Base-by-base conservation (phyloP, 2,329 filamentous ascomycete genomes). In the Zalaria sp. region DNA sequence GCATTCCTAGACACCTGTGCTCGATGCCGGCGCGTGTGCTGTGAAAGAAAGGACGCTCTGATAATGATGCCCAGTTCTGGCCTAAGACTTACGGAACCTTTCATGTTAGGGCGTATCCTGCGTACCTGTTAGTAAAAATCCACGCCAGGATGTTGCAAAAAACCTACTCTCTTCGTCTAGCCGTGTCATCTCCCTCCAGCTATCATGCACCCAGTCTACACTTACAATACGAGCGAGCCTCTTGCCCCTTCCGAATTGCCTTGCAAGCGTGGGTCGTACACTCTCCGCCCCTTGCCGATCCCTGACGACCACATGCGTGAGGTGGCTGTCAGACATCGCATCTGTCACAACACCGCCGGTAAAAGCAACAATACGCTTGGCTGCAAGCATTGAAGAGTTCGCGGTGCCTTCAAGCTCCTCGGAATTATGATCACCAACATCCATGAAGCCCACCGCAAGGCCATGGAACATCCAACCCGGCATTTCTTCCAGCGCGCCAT, bases 151-250 rank as follows among this genome's bases (percentile, higher is more conserved):
- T n/a, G n/a, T n/a, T n/a, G n/a, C n/a, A n/a, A n/a, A n/a, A 18
- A 18, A 44, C 49, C 42, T 45, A 53, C 50, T 49, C 43, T 89
- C 84, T 63, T 95, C 89, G 49, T 93, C 85, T 37, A 95, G 58
- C 46, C 83, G 54, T 1, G 86, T 93, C 48, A 69, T 71, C 57
- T 89, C 84, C 44, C 67, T 68, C 86, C 88, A 94, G 53, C 83
- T 84, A 40, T 82, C 77, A 39, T 79, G 71, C 0, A 95, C 62
- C 91, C 91, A 98, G 9, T 67, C 66, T 6, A 69, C 58, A 0
- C 65, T 72, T 2, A 95, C 81, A 5, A 89, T 61, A 48, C 84
- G 69, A 0, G 88, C 84, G 31, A 87, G 60, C 37, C 55, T 63
- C 41, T 56, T 63, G 27, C 43, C 44, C 9, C 27, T 32, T 9